Conservation (phyloP, 768 basidiomycete genomes). For the Kwoniella sp. region DNA sequence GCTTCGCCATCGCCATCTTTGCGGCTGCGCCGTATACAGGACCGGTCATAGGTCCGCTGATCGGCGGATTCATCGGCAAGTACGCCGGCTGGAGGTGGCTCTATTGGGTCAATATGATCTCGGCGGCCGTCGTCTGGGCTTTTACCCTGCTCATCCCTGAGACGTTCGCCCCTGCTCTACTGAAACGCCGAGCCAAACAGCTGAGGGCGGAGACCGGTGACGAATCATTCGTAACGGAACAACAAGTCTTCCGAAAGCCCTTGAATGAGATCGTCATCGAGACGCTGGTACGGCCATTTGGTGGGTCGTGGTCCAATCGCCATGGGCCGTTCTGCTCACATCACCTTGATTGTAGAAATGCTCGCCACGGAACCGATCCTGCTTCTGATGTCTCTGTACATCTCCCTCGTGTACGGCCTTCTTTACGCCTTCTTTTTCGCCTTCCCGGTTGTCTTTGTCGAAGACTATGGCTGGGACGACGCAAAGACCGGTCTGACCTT, state of each 20-base stretch:
- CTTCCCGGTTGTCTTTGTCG: constrained; percentile 35
- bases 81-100: constrained; percentile 51
- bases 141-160: constrained; percentile 40
- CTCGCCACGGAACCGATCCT: constrained; percentile 47
- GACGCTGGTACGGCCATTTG: constrained; percentile 30
- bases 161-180: constrained; percentile 48
- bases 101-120: constrained; percentile 48
- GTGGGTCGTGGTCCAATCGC: constrained; percentile 18
- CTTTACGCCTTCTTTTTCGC: constrained; percentile 45
- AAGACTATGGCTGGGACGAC: constrained; percentile 29
- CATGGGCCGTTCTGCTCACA: too few relatives aligned
- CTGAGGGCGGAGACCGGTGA: constrained; percentile 38
- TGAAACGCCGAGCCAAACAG: constrained; percentile 43
- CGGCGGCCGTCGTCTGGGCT: constrained; percentile 32
- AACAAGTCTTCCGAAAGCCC: constrained; percentile 26
- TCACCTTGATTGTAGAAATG: constrained; percentile 31
- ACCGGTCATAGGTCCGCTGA: constrained; percentile 46
- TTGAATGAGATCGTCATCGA: constrained; percentile 28
- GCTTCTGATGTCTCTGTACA: constrained; percentile 37
- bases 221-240: constrained; percentile 40
- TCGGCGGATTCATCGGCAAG: constrained; percentile 43
- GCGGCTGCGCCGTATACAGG: constrained; percentile 43
- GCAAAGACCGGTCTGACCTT: constrained; percentile 31
- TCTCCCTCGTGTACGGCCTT: constrained; percentile 36
- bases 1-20: constrained; percentile 46